Conservation (phyloP, 2,329 filamentous ascomycete genomes). For the Phaeosphaeriaceae sp. region DNA sequence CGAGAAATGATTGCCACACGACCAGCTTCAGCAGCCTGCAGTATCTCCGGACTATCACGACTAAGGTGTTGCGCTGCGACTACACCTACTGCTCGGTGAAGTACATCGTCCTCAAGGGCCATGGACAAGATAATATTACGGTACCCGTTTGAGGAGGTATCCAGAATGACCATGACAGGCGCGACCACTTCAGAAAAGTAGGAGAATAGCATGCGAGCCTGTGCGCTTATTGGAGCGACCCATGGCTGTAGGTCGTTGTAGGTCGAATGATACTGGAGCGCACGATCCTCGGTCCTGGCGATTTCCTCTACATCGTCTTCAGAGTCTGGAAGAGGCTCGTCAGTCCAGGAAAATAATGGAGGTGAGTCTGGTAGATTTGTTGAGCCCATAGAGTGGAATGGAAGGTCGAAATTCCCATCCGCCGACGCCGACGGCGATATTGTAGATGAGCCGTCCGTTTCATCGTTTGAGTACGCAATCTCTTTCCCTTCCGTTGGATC, state of each 20-base stretch:
- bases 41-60: slow-evolving; percentile 39
- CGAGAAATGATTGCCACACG: slow-evolving; percentile 47
- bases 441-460: background rate
- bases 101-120: slow-evolving; percentile 46
- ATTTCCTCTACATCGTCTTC: slow-evolving; percentile 14
- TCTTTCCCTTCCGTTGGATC: background rate
- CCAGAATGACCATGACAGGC: slow-evolving; percentile 51
- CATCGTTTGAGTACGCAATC: background rate
- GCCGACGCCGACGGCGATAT: background rate
- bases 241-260: slow-evolving; percentile 21
- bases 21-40: slow-evolving; percentile 41
- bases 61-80: slow-evolving; percentile 51
- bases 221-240: slow-evolving; percentile 33
- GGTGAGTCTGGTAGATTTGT: background rate
- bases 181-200: slow-evolving; percentile 49
- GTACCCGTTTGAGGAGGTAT: slow-evolving; percentile 48
- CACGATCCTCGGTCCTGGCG: background rate
- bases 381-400: too few species aligned
- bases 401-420: too few species aligned
- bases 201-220: slow-evolving; percentile 45
- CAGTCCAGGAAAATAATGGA: background rate
- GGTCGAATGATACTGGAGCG: background rate
- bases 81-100: slow-evolving; percentile 48
- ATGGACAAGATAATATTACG: slow-evolving; percentile 50
- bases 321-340: background rate